A percentile compares a stretch with the other conserved stretches of the same genome.
Evolutionary conservation across 78 protist species (phyloP).

Genomic region (Dictyostelium discoideum): dicty_2.7 NC_007091.3:1840001-1840500

Average conservation of each 20-base stretch:
- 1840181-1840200: no score
- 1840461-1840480: background rate
- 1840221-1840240: slow-evolving; percentile 90
- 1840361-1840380: background rate
- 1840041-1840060: slow-evolving; percentile 95
- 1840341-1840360: slow-evolving; percentile 12
- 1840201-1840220: background rate
- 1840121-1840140: slow-evolving; percentile 88
- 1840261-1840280: slow-evolving; percentile 44
- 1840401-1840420: background rate
- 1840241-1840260: slow-evolving; percentile 80
- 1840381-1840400: background rate
- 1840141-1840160: no score
- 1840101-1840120: slow-evolving; percentile 96
- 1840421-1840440: background rate
- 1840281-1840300: slow-evolving; percentile 68
- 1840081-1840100: slow-evolving; percentile 92
- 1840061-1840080: slow-evolving; percentile 96
- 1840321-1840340: slow-evolving; percentile 21
- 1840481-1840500: background rate
- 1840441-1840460: background rate
- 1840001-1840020: slow-evolving; percentile 85
- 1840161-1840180: no score
- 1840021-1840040: slow-evolving; percentile 87
- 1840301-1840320: slow-evolving; percentile 70